Conservation (phyloP, 257 asterid species). For the Perilla frutescens region DNA sequence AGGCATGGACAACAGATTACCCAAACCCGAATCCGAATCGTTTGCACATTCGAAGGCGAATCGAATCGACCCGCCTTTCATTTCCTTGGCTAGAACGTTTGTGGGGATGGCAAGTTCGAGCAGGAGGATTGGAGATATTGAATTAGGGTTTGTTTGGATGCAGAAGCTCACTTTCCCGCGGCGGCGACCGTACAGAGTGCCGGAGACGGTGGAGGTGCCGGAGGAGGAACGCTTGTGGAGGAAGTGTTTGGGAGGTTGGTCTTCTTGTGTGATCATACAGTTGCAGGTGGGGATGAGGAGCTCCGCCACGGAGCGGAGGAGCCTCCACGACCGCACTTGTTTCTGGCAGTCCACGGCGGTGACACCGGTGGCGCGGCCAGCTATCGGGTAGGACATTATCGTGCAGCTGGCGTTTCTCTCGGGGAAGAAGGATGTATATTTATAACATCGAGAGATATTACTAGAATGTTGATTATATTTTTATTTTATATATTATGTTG, state of each 20-base stretch:
- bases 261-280: slow-evolving; percentile 48
- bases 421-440: slow-evolving; percentile 1
- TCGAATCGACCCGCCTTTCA: slow-evolving; percentile 60
- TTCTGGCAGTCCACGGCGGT: slow-evolving; percentile 69
- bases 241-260: slow-evolving; percentile 13
- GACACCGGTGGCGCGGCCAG: slow-evolving; percentile 32
- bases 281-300: slow-evolving; percentile 70
- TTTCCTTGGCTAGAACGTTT: slow-evolving; percentile 58
- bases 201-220: slow-evolving; percentile 42
- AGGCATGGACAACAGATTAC: slow-evolving; percentile 50
- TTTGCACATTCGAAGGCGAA: slow-evolving; percentile 50
- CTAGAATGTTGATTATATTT: neutral
- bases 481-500: too few species aligned
- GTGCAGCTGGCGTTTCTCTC: neutral
- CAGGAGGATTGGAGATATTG: slow-evolving; percentile 51
- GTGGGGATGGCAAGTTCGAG: slow-evolving; percentile 69
- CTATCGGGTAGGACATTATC: slow-evolving; percentile 26
- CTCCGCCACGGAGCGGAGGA: slow-evolving; percentile 58
- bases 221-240: slow-evolving; percentile 13
- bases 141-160: slow-evolving; percentile 58
- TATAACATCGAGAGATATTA: neutral
- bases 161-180: slow-evolving; percentile 62
- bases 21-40: slow-evolving; percentile 16
- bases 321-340: slow-evolving; percentile 74
- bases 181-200: slow-evolving; percentile 58